Base-by-base conservation (phyloP, 23 red algal species). In the Pyropia haitanensis region DNA sequence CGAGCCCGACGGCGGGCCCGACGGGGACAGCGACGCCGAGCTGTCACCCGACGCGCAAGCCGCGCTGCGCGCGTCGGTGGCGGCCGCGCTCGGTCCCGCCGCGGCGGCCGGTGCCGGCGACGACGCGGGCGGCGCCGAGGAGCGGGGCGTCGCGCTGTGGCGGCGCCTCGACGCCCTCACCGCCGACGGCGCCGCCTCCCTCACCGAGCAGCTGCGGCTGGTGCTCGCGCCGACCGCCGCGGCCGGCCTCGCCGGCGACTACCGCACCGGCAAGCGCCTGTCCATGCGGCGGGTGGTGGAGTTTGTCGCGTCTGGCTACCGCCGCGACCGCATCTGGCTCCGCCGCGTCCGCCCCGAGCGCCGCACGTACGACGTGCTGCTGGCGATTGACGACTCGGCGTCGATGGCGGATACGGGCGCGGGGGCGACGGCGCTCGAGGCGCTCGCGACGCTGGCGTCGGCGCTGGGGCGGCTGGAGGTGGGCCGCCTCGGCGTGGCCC, bases 331-430 rank as follows among this genome's bases (percentile, higher is more conserved):
- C 49, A 98, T 98, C 48, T 98, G 94, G 94, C 51, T 98, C 59
- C 78, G 94, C 39, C 81, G 94, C 15, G 82, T 91, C 13, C 77
- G 70, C 27, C 75, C 94, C 1, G 94, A 98, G 27, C 74, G 72
- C 19, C 65, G 94, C 30, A 51, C 73, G 1, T 98, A 98, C 67
- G 94, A 98, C 70, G 75, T 98, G 14, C 18, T 98, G 14, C 69
- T 98, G 7, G 86, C 86, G 14, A 82, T 98, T 17, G 94, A 98
- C 64, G 94, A 98, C 63, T 98, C 94, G 0, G 94, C 68, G 25
- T 90, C 84, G 13, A 98, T 98, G 94, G 34, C 62, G 49, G 85
- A 98, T 56, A 79, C 85, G 14, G 71, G 82, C 14, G 94, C 85
- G 21, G 82, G 81, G 48, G 18, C 71, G 17, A 58, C 83, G 58